Percentiles rank a stretch among this genome's conserved stretches.
Conservation (phyloP, 768 basidiomycete genomes). For the Suillus ampliporus region DNA sequence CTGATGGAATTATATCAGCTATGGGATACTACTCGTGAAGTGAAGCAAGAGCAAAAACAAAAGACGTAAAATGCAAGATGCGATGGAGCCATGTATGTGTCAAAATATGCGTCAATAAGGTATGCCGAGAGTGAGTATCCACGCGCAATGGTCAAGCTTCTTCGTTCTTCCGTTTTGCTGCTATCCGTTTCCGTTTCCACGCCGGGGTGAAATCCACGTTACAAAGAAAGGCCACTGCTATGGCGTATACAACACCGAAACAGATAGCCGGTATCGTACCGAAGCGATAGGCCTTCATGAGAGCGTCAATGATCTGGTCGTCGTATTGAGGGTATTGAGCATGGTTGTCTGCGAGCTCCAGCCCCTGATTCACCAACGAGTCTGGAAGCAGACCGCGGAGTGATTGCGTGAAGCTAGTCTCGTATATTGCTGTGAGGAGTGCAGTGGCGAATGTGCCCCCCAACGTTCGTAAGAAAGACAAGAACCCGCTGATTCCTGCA, state of each 20-base stretch:
- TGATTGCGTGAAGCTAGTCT: constrained; percentile 38
- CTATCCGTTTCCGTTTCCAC: constrained; percentile 39
- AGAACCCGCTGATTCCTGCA: constrained; percentile 42
- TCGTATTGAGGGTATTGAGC: constrained; percentile 40
- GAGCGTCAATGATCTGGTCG: constrained; percentile 36
- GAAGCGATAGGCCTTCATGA: constrained; percentile 40
- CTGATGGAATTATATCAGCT: constrained; percentile 10
- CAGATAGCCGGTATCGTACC: constrained; percentile 40
- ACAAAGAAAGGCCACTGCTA: constrained; percentile 36
- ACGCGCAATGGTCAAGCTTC: constrained; percentile 27
- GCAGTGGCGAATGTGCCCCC: constrained; percentile 43
- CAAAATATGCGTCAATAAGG: constrained; percentile 25
- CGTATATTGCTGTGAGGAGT: constrained; percentile 39
- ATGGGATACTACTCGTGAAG: constrained; percentile 13
- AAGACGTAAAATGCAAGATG: constrained; percentile 11
- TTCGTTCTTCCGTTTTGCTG: constrained; percentile 24
- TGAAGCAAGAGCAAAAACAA: constrained; percentile 21
- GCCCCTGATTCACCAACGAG: constrained; percentile 35
- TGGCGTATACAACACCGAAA: constrained; percentile 37
- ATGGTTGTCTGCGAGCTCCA: constrained; percentile 36
- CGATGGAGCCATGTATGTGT: constrained; percentile 4
- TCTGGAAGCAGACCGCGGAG: constrained; percentile 33
- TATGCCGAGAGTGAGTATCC: constrained; percentile 24
- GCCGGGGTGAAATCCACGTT: constrained; percentile 40
- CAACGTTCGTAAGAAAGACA: constrained; percentile 40